Evolutionary conservation across 2,329 filamentous ascomycete species (phyloP).

Genomic region (Epichloe brachyelytri): DNA sequence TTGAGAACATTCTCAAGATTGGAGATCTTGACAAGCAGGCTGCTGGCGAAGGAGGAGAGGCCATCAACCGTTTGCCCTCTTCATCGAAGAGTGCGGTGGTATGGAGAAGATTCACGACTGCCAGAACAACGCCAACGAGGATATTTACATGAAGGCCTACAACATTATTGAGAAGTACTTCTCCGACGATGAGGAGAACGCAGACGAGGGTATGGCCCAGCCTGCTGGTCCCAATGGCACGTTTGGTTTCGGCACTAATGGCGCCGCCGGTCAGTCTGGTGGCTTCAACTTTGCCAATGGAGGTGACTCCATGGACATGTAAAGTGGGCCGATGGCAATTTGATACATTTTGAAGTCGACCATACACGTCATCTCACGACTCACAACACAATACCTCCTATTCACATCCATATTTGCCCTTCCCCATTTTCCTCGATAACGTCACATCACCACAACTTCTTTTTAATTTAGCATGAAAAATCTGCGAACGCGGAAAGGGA

Average conservation of each 20-base stretch:
- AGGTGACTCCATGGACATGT: slow-evolving; percentile 54
- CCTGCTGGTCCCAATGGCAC: slow-evolving; percentile 54
- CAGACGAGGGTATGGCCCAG: slow-evolving; percentile 67
- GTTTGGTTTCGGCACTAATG: slow-evolving; percentile 66
- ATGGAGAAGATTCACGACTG: slow-evolving; percentile 99
- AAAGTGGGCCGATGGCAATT: slow-evolving; percentile 14
- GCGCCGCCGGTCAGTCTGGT: slow-evolving; percentile 45
- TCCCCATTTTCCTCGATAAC: slow-evolving; percentile 16
- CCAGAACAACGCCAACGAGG: slow-evolving; percentile 99
- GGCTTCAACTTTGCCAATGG: slow-evolving; percentile 89
- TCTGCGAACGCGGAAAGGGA: slow-evolving; percentile 15
- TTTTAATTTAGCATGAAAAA: slow-evolving; percentile 22
- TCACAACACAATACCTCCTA: slow-evolving; percentile 3
- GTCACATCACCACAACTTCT: slow-evolving; percentile 17
- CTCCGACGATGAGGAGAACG: slow-evolving; percentile 93
- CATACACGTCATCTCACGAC: background rate
- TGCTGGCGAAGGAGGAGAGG: slow-evolving; percentile 57
- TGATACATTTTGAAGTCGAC: background rate
- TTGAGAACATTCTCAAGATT: slow-evolving; percentile 99
- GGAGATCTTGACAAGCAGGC: slow-evolving; percentile 97
- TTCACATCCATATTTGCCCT: slow-evolving; percentile 7
- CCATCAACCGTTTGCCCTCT: slow-evolving; percentile 91
- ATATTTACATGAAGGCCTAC: slow-evolving; percentile 99
- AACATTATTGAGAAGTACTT: slow-evolving; percentile 99
- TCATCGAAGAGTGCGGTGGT: slow-evolving; percentile 95